Base-by-base conservation (phyloP, 1,284 basidiomycete genomes). In the Sparassis latifolia region DNA sequence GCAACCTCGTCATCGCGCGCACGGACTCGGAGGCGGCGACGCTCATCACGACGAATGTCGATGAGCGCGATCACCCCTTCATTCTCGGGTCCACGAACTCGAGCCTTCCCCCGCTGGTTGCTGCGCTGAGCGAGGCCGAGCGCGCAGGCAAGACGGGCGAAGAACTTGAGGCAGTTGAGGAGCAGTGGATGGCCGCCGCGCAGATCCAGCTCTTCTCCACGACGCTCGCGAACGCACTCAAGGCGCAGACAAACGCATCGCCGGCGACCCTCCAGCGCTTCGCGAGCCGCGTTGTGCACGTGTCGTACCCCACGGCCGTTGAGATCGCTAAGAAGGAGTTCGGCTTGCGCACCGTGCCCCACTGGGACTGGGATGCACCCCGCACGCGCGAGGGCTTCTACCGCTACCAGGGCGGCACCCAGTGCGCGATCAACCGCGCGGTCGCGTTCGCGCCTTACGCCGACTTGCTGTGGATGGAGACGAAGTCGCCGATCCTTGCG, bases 401-500 rank as follows among this genome's bases (percentile, higher is more conserved):
- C 79, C 85, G 94, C 58, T 97, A 96, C 79, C 92, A 94, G 69
- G 95, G 96, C 54, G 96, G 96, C 12, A 99, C 95, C 4, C 84
- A 90, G 66, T 96, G 92, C 65, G 95, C 94, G 27, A 81, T 99
- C 66, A 89, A 91, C 73, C 92, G 96, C 55, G 90, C 90, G 32
- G 76, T 93, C 57, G 94, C 92, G 35, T 99, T 93, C 64, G 93
- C 93, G 28, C 94, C 92, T 1, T 92, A 96, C 69, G 87, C 92
- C 39, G 95, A 97, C 68, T 72, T 94, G 49, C 66, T 95, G 57
- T 94, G 93, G 93, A 96, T 97, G 93, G 96, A 99, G 79, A 99
- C 97, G 55, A 95, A 95, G 77, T 89, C 82, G 64, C 96, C 96
- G n/a, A 96, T 97, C 69, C 75, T 96, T 45, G 72, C 84, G 1